Conservation (phyloP, 306 rosid species). For the Arachis hypogaea region DNA sequence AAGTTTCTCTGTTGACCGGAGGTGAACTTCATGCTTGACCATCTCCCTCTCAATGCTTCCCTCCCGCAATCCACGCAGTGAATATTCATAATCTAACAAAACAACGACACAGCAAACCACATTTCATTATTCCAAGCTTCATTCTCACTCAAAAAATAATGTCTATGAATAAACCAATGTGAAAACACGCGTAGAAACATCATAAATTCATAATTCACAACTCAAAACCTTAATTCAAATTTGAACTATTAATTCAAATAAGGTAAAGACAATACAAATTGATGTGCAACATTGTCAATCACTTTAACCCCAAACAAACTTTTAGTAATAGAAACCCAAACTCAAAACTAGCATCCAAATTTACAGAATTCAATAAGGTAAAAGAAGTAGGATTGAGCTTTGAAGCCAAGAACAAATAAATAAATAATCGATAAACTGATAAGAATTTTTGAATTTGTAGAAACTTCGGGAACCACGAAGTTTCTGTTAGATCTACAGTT, state of each 20-base stretch:
- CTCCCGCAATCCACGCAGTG: slow-evolving; percentile 74
- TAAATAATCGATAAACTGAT: neutral
- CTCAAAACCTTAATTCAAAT: slow-evolving; percentile 4
- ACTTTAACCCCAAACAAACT: slow-evolving; percentile 30
- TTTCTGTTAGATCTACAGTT: slow-evolving; percentile 42
- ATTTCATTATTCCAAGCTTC: slow-evolving; percentile 29
- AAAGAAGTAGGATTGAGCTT: slow-evolving; percentile 5
- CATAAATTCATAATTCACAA: slow-evolving; percentile 24
- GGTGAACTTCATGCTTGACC: slow-evolving; percentile 83
- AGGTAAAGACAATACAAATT: neutral
- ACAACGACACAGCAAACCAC: slow-evolving; percentile 20
- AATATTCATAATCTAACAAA: slow-evolving; percentile 78
- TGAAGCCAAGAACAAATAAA: neutral
- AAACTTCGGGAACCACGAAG: slow-evolving; percentile 14
- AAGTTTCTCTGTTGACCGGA: slow-evolving; percentile 82
- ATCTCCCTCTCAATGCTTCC: slow-evolving; percentile 71
- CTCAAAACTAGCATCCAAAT: neutral
- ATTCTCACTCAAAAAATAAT: slow-evolving; percentile 21
- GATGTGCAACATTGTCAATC: slow-evolving; percentile 29
- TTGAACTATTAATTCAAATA: neutral
- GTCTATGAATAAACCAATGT: neutral
- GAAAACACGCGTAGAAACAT: neutral
- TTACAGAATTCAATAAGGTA: slow-evolving; percentile 10
- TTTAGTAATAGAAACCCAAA: slow-evolving; percentile 7
- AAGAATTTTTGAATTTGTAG: neutral